These are phyloP conservation scores for Aspergillus intermedius DNA, from an alignment of 2,329 filamentous ascomycete species.

Conservation along the genomic window DNA sequence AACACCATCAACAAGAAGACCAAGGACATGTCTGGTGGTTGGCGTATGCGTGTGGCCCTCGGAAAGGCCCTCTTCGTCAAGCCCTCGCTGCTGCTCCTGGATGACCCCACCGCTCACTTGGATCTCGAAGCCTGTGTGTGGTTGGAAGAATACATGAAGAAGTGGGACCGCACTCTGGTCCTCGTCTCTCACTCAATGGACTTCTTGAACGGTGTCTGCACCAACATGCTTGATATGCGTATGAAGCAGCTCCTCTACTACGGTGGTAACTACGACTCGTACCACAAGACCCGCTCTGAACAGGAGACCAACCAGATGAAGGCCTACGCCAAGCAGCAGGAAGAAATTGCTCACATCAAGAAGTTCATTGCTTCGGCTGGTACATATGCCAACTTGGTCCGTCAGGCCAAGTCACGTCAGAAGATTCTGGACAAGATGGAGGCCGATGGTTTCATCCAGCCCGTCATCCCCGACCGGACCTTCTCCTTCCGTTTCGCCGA, in stretches of 20 bases:
- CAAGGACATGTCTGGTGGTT: slow-evolving; percentile 99
- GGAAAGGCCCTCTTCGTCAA: slow-evolving; percentile 98
- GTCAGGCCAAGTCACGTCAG: slow-evolving; percentile 97
- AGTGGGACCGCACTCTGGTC: slow-evolving; percentile 96
- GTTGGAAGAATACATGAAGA: slow-evolving; percentile 99
- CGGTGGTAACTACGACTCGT: slow-evolving; percentile 99
- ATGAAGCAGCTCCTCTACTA: slow-evolving; percentile 86
- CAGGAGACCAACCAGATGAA: slow-evolving; percentile 98
- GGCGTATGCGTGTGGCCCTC: slow-evolving; percentile 98
- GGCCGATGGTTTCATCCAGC: slow-evolving; percentile 96
- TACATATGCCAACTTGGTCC: slow-evolving; percentile 99
- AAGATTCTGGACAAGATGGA: slow-evolving; percentile 99
- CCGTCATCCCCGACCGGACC: slow-evolving; percentile 73
- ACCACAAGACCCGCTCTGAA: slow-evolving; percentile 88
- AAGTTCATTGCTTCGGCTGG: slow-evolving; percentile 99
- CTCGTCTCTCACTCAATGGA: slow-evolving; percentile 97
- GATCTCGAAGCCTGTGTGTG: slow-evolving; percentile 99
- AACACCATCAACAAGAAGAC: slow-evolving; percentile 97
- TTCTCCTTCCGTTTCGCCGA: slow-evolving; percentile 99
- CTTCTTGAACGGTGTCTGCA: slow-evolving; percentile 98
- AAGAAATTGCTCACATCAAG: slow-evolving; percentile 99
- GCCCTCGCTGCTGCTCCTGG: slow-evolving; percentile 88
- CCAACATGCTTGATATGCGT: slow-evolving; percentile 98
- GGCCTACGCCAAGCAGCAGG: slow-evolving; percentile 97
- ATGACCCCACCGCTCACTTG: slow-evolving; percentile 98